Evolutionary conservation across 345 rosid genomes (phyloP), one percentile per base, ranked within the genome.

Genomic region (Boechera retrofracta): DNA sequence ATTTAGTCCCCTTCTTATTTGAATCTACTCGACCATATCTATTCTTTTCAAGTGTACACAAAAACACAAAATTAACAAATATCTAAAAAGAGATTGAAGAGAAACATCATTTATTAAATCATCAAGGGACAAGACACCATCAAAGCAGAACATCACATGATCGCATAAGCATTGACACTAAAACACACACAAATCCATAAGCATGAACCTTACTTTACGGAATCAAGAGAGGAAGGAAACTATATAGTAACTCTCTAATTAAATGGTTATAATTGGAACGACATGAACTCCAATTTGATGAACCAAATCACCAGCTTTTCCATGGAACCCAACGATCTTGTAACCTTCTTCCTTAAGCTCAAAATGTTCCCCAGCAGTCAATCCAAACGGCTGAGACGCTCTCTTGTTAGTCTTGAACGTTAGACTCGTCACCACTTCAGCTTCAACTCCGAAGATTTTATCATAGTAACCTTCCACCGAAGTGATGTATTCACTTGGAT

Each of bases 321-420:
- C 80, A 71, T 71, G 71, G 44, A 71, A 71, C 15, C 80, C 76
- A 28, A 77, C 60, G 15, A 77, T 77, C 58, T 71, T 55, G 64
- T 48, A 5, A 52, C 71, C 52, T 11, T 63, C 56, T 10, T 70
- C 52, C 51, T 70, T 45, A 8, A 65, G 64, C n/a, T 45, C 41
- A 21, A 74, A 64, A n/a, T 5, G 6, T 10, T 39, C 61, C 0
- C 77, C 71, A 36, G 10, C 28, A 12, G 16, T 42, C 28, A 62
- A 0, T 10, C 77, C 77, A 64, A 63, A 74, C 2, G 71, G 77
- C 12, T 32, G 63, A 41, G 63, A 74, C 1, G 54, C 54, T 64
- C 60, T 42, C 56, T 74, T 74, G 64, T 74, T 74, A 45, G 75
- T 71, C 56, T 71, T 71, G 35, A 71, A 64, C 64, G 41, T 74